Conservation (phyloP, 345 rosid species). For the Anastatica hierochuntica region DNA sequence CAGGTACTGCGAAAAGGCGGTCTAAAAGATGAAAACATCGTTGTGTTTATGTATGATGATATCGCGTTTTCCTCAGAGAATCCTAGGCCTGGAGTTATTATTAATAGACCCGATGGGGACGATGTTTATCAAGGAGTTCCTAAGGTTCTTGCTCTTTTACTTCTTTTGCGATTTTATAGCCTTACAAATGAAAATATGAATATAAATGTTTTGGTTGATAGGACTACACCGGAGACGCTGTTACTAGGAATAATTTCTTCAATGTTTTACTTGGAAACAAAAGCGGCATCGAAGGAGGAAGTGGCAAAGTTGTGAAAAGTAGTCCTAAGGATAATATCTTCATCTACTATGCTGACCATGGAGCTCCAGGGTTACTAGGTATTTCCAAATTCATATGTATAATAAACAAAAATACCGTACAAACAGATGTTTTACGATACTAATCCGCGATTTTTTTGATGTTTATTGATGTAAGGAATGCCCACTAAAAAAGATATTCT, state of each 20-base stretch:
- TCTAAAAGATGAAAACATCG: constrained; percentile 54
- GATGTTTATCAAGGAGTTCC: constrained; percentile 60
- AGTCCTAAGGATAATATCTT: constrained; percentile 47
- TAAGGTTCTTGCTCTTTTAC: constrained; percentile 31
- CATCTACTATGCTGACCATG: constrained; percentile 60
- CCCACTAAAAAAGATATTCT: constrained; percentile 13
- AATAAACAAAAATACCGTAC: too few relatives aligned
- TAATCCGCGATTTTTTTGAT: neutral
- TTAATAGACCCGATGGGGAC: constrained; percentile 51
- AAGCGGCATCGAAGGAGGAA: constrained; percentile 50
- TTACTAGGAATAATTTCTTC: constrained; percentile 34
- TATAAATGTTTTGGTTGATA: constrained; percentile 9
- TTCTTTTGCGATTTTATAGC: neutral
- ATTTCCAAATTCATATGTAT: neutral
- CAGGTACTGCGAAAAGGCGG: constrained; percentile 48
- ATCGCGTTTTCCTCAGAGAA: constrained; percentile 35
- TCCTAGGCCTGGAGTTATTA: constrained; percentile 56
- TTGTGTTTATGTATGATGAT: constrained; percentile 79
- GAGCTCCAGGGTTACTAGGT: constrained; percentile 33
- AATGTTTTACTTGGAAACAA: constrained; percentile 48
- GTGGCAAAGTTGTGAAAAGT: constrained; percentile 49
- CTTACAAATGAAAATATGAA: neutral
- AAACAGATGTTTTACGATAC: neutral
- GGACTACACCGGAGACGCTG: constrained; percentile 43
- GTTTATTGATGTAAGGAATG: too few relatives aligned